These are phyloP conservation scores for Piper longum DNA, from an alignment of 164 flowering plant genomes.

Conservation along the genomic window DNA sequence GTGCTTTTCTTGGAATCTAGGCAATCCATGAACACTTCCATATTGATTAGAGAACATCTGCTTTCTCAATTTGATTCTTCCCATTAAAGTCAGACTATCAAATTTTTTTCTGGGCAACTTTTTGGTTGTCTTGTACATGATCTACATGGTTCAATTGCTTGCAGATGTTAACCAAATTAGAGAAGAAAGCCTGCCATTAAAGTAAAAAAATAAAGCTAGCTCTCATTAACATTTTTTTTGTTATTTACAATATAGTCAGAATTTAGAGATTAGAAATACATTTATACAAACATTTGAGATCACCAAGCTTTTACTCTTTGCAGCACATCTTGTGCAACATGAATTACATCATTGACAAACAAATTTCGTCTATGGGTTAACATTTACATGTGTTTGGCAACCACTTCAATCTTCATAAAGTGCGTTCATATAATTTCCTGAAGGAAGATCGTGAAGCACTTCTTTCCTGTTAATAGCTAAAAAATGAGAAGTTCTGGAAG, in stretches of 20 bases:
- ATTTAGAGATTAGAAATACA: neutral
- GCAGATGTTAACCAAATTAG: too few relatives aligned
- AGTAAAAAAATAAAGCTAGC: too few relatives aligned
- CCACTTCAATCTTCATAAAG: neutral
- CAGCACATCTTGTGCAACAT: neutral
- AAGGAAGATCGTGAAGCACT: constrained; percentile 20
- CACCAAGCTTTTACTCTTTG: neutral
- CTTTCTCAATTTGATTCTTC: too few relatives aligned
- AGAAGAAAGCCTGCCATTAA: too few relatives aligned
- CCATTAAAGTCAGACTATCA: too few relatives aligned
- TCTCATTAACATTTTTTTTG: neutral
- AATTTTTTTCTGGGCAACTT: too few relatives aligned
- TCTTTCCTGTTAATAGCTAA: constrained; percentile 60
- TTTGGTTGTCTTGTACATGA: too few relatives aligned
- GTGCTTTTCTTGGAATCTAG: too few relatives aligned
- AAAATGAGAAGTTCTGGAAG: constrained; percentile 72
- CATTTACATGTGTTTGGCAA: neutral
- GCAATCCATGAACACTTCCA: too few relatives aligned
- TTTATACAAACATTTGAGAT: neutral
- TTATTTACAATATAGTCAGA: neutral
- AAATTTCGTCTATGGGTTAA: neutral
- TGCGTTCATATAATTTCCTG: constrained; percentile 12
- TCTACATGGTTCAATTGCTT: too few relatives aligned
- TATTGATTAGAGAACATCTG: too few relatives aligned
- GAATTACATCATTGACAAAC: neutral